Evolutionary conservation across 345 rosid species (phyloP), one percentile per base, ranked within the genome.

Genomic region (Citrus sinensis): DNA sequence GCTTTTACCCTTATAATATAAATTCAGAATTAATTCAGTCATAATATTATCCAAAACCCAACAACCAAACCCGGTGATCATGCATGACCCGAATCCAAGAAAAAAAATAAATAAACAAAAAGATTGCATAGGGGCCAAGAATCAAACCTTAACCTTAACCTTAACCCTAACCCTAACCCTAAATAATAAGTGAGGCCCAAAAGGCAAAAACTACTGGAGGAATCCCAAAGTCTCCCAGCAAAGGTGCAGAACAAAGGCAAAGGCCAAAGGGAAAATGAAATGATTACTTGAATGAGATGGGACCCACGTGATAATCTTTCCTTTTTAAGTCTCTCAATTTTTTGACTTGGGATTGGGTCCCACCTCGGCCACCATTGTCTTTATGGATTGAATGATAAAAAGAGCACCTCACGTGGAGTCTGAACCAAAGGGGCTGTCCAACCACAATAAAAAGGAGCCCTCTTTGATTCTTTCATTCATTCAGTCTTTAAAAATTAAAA

Each of bases 361-460:
- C 92, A 84, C 77, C 76, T 83, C 81, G 92, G 86, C 92, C 94
- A 85, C 93, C 97, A 86, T 82, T 89, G 97, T 93, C 99, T 93
- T 93, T 93, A 88, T 88, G 92, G 93, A 93, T 90, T 91, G 97
- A 92, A 93, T 92, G 94, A 95, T 90, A 89, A 87, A 90, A 91
- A 87, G 94, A 87, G 96, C 97, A 95, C 89, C 99, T 93, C 99
- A 93, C 97, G 98, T 95, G 99, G 98, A 91, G 88, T 95, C 98
- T 93, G 97, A 89, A 87, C 98, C 95, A 90, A 90, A 88, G 92
- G 86, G 83, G 61, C 95, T 89, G 89, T 82, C 95, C 92, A 87
- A 78, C 97, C 90, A 88, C 91, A 88, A 87, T 82, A 67, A 80
- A 84, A 86, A 82, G 81, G 69, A 73, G 39, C 51, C 79, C 77